A percentile compares a stretch with the other conserved stretches of the same genome.
Conservation (phyloP, 768 basidiomycete species). For the Saitozyma sp. region DNA sequence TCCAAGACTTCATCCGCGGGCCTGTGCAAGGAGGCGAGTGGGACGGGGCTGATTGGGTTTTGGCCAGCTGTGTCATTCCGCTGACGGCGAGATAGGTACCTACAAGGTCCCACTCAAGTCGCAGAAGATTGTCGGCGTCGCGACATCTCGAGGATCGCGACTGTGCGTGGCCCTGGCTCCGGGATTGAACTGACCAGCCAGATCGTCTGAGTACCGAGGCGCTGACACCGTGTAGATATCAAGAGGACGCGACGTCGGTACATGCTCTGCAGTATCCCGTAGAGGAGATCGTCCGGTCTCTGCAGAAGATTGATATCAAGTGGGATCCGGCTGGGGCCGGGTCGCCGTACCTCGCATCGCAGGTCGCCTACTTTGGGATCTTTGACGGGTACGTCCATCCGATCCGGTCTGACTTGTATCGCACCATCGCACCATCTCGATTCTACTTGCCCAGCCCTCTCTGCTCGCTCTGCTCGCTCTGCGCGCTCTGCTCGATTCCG, state of each 20-base stretch:
- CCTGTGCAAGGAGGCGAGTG: slow-evolving; percentile 29
- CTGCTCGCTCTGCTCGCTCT: too few relatives aligned
- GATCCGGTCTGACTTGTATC: not conserved
- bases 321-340: slow-evolving; percentile 65
- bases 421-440: slow-evolving; percentile 1
- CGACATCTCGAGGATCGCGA: slow-evolving; percentile 34
- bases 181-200: not conserved
- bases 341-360: slow-evolving; percentile 62
- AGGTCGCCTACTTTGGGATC: slow-evolving; percentile 82
- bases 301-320: slow-evolving; percentile 60
- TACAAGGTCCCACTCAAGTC: slow-evolving; percentile 40
- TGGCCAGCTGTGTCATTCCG: not conserved
- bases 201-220: not conserved
- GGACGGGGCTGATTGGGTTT: not conserved
- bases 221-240: slow-evolving; percentile 61
- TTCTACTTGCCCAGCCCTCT: too few relatives aligned
- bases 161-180: slow-evolving; percentile 21
- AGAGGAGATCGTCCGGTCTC: slow-evolving; percentile 66
- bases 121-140: slow-evolving; percentile 38
- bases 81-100: slow-evolving; percentile 18
- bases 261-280: slow-evolving; percentile 73
- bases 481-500: too few relatives aligned
- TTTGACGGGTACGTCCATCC: slow-evolving; percentile 73
- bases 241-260: slow-evolving; percentile 83
- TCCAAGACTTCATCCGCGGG: slow-evolving; percentile 42